These are phyloP conservation scores for Conoideocrella luteorostrata DNA, from an alignment of 2,329 filamentous ascomycete species.

Conservation along the genomic window DNA sequence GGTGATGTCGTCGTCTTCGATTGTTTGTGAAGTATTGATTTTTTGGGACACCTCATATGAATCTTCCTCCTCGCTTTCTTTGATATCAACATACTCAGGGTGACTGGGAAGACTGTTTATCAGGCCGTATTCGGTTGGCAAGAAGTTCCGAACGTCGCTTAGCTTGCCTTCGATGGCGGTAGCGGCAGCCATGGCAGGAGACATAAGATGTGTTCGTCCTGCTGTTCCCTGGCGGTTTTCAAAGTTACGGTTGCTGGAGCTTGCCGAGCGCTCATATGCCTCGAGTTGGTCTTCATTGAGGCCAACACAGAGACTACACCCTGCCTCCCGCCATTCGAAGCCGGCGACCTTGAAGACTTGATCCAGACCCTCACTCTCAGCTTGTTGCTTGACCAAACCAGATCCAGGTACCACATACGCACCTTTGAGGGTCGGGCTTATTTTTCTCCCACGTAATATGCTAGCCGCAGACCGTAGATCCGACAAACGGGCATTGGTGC, in stretches of 20 bases:
- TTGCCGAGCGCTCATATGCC: conserved; percentile 87
- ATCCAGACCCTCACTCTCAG: conserved; percentile 86
- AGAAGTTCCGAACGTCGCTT: conserved; percentile 79
- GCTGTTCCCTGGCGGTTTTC: conserved; percentile 91
- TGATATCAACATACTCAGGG: too few species aligned
- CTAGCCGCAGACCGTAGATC: conserved; percentile 83
- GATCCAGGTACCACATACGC: conserved; percentile 97
- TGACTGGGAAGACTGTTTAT: too few species aligned
- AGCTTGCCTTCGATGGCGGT: conserved; percentile 86
- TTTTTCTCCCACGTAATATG: conserved; percentile 79
- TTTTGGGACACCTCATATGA: too few species aligned
- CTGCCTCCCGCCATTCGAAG: conserved; percentile 97
- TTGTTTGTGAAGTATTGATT: too few species aligned
- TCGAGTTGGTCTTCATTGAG: conserved; percentile 98
- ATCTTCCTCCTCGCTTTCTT: too few species aligned
- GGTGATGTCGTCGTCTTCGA: conserved; percentile 45
- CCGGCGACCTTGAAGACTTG: conserved; percentile 88
- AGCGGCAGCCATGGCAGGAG: conserved; percentile 91
- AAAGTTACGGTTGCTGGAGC: conserved; percentile 95
- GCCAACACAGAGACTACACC: conserved; percentile 97
- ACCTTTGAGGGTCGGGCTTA: conserved; percentile 82
- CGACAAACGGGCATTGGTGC: conserved; percentile 95
- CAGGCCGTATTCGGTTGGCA: too few species aligned
- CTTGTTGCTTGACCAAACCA: conserved; percentile 85
- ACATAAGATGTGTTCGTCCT: conserved; percentile 92